These are phyloP conservation scores for Mortierella sp. DNA, from an alignment of 371 early-diverging fungal species.

Conservation along the genomic window DNA sequence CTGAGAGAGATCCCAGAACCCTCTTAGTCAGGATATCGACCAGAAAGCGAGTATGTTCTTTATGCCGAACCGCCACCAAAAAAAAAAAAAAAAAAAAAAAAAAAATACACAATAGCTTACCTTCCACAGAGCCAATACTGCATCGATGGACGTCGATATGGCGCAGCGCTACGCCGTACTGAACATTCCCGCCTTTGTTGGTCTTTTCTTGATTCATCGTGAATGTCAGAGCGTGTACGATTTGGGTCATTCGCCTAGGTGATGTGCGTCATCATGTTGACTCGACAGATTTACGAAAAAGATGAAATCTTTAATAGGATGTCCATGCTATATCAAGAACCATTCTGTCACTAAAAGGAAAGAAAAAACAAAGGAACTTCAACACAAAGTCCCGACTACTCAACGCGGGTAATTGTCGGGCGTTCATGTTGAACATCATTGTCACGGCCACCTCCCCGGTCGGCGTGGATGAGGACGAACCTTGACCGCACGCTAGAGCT, in stretches of 20 bases:
- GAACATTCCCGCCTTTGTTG: no score
- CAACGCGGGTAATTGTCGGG: conserved; percentile 11
- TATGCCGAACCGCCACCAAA: no score
- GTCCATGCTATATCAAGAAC: background rate
- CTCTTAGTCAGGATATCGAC: no score
- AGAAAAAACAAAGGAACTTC: conserved; percentile 3
- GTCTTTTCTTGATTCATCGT: no score
- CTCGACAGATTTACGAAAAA: conserved; percentile 1
- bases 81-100: no score
- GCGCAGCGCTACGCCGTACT: no score
- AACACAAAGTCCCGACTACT: conserved; percentile 17
- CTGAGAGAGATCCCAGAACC: no score
- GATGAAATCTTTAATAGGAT: background rate
- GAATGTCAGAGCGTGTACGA: no score
- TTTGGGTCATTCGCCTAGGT: conserved; percentile 10
- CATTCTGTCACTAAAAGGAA: background rate
- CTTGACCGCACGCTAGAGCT: conserved; percentile 19
- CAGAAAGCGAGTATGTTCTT: no score
- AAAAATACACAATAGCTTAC: no score
- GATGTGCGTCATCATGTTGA: conserved; percentile 10
- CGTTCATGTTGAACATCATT: conserved; percentile 20
- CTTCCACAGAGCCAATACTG: no score
- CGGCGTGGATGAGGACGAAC: conserved; percentile 11
- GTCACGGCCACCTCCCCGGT: conserved; percentile 18
- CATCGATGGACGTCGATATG: no score